Conservation (phyloP, 1,284 basidiomycete genomes). For the Leccinum subrobustum region DNA sequence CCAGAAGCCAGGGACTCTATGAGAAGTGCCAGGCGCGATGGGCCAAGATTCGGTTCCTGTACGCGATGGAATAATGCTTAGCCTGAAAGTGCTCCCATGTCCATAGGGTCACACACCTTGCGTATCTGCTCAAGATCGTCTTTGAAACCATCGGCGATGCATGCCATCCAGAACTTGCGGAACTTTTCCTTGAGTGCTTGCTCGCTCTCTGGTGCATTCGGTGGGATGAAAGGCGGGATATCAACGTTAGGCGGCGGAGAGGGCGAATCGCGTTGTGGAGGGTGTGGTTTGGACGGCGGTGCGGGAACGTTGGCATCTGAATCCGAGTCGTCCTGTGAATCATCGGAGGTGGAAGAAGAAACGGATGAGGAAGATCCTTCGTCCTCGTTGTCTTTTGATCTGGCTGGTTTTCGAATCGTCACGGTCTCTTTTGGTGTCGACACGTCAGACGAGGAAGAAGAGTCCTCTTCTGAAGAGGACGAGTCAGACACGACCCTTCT, state of each 20-base stretch:
- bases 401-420: constrained; percentile 1
- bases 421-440: constrained; percentile 8
- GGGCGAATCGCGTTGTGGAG: constrained; percentile 36
- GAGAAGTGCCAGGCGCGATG: constrained; percentile 62
- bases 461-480: constrained; percentile 43
- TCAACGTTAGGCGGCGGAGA: constrained; percentile 45
- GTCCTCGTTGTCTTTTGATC: constrained; percentile 7
- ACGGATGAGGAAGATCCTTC: constrained; percentile 24
- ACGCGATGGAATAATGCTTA: neutral
- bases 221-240: constrained; percentile 52
- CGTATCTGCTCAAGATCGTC: constrained; percentile 76
- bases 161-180: constrained; percentile 78
- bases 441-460: constrained; percentile 21
- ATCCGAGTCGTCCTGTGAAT: constrained; percentile 10
- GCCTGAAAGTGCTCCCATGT: neutral
- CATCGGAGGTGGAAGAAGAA: neutral
- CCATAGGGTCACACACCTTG: constrained; percentile 43
- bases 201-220: constrained; percentile 43
- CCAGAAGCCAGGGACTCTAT: constrained; percentile 79
- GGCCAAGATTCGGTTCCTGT: constrained; percentile 70
- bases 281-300: constrained; percentile 9
- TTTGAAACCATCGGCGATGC: constrained; percentile 73
- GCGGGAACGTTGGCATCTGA: constrained; percentile 9
- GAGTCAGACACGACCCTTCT: constrained; percentile 46
- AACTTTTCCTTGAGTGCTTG: constrained; percentile 60